phyloP scores from a whole-genome alignment of 805 yeast genomes.

The Myxozyma nipponensis region DNA sequence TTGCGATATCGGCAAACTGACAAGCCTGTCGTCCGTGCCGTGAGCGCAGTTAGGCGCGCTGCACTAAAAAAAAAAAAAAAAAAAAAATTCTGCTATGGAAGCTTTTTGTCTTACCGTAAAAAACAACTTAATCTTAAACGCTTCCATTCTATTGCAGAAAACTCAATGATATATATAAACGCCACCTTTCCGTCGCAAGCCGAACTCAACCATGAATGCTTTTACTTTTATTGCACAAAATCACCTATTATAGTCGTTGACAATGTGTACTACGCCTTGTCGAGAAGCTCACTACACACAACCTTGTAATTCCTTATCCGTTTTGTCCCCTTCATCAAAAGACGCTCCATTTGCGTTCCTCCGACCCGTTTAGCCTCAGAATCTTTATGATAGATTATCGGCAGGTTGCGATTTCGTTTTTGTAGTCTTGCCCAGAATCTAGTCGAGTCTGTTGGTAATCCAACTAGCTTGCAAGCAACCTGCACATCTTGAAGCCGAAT shows the following conservation, averaged over 20 bases:
- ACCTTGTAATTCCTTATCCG: not conserved
- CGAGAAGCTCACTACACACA: no score
- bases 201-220: no score
- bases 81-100: no score
- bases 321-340: not conserved
- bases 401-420: conserved; percentile 1
- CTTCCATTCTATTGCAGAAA: no score
- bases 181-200: no score
- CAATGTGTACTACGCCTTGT: not conserved
- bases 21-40: no score
- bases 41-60: no score
- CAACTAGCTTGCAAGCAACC: conserved; percentile 18
- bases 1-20: no score
- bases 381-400: not conserved
- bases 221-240: not conserved
- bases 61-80: no score
- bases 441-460: not conserved
- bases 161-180: no score
- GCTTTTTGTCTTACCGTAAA: no score
- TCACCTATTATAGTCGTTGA: not conserved
- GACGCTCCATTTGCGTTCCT: not conserved
- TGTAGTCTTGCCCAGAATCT: conserved; percentile 4
- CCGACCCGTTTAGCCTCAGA: not conserved
- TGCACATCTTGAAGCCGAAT: conserved; percentile 8
- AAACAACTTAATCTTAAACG: no score